Evolutionary conservation across 73 alveolate genomes (phyloP).

Genomic region (Stentor roeselii): DNA sequence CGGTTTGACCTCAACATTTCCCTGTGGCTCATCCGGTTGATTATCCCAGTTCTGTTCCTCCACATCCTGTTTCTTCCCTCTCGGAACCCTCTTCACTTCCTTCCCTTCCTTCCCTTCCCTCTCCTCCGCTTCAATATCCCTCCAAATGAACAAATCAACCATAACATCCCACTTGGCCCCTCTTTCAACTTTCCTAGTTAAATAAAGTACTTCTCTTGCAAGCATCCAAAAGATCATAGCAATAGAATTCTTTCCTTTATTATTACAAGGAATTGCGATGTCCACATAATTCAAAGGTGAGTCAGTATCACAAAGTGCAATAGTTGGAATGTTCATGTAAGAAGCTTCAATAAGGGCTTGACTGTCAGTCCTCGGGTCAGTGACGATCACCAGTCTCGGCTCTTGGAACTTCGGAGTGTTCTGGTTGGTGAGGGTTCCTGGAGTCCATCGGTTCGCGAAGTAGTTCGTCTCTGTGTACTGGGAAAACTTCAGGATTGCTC

Average conservation of each 20-base stretch:
- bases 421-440: conserved; percentile 90
- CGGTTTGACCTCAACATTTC: too few relatives aligned
- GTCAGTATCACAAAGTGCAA: conserved; percentile 91
- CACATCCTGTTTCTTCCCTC: too few relatives aligned
- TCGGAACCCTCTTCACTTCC: too few relatives aligned
- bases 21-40: too few relatives aligned
- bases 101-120: too few relatives aligned
- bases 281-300: conserved; percentile 87
- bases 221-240: conserved; percentile 94
- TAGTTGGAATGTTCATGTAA: conserved; percentile 91
- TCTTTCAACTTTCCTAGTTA: too few relatives aligned
- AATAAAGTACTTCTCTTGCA: conserved; percentile 89
- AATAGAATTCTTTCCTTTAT: conserved; percentile 78
- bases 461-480: conserved; percentile 86
- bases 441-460: conserved; percentile 92
- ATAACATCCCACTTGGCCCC: conserved; percentile 59
- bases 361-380: conserved; percentile 94
- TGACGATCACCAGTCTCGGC: conserved; percentile 93
- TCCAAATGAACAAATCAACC: conserved; percentile 57
- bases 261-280: conserved; percentile 94
- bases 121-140: too few relatives aligned
- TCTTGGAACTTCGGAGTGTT: conserved; percentile 72
- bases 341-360: conserved; percentile 88
- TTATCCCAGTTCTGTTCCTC: too few relatives aligned
- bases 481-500: conserved; percentile 97